A percentile compares a stretch with the other conserved stretches of the same genome.
Conservation (phyloP, 495 filamentous ascomycete species). For the Podospora pseudoanserina region DNA sequence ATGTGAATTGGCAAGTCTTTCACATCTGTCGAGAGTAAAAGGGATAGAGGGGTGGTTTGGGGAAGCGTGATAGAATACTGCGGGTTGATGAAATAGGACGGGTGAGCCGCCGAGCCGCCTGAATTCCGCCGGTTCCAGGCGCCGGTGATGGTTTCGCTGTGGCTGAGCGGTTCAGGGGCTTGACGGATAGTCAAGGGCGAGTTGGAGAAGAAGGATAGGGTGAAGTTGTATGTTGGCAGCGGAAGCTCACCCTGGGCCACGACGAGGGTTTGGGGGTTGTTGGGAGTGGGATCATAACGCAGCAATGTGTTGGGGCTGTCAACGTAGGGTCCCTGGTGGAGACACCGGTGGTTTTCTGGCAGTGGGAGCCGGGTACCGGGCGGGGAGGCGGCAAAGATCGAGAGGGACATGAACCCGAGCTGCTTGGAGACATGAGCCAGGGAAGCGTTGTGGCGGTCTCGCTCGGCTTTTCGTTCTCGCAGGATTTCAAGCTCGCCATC, state of each 20-base stretch:
- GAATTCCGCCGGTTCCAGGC: conserved; percentile 75
- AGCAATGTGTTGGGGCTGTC: conserved; percentile 91
- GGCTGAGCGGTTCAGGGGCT: conserved; percentile 56
- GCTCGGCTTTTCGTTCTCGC: conserved; percentile 28
- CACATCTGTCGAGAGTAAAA: conserved; percentile 64
- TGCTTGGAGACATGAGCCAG: conserved; percentile 41
- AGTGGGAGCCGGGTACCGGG: conserved; percentile 71
- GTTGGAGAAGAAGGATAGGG: conserved; percentile 74
- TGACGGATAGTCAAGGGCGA: conserved; percentile 54
- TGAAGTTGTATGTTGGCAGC: conserved; percentile 68
- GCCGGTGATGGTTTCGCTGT: conserved; percentile 51
- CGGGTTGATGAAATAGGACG: conserved; percentile 76
- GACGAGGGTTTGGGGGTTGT: conserved; percentile 68
- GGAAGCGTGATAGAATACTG: conserved; percentile 69
- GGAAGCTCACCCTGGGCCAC: conserved; percentile 75
- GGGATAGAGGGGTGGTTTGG: conserved; percentile 54
- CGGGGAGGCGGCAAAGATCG: conserved; percentile 60
- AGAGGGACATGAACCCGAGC: conserved; percentile 80
- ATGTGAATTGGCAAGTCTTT: conserved; percentile 70
- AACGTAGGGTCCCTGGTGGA: conserved; percentile 73
- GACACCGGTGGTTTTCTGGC: conserved; percentile 56
- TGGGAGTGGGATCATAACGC: conserved; percentile 59
- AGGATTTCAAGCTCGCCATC: conserved; percentile 44
- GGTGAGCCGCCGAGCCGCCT: conserved; percentile 74
- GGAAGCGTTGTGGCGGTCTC: conserved; percentile 20